phyloP scores from a whole-genome alignment of 257 asterid genomes.

The Linderniella brevidens region DNA sequence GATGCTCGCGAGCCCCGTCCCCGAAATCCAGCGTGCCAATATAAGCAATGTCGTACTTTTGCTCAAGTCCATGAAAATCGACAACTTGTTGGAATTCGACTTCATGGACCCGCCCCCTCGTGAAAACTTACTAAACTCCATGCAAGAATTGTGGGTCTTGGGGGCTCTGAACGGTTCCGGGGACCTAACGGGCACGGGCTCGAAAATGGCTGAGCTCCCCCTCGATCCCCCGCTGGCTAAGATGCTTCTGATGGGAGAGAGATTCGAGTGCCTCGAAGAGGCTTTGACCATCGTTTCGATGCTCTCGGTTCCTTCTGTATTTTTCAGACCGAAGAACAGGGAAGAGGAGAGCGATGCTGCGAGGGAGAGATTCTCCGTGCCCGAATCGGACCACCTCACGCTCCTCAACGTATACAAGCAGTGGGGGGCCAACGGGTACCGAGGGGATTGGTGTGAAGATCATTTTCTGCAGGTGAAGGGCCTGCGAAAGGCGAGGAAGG shows the following conservation, averaged over 20 bases:
- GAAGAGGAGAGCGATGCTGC: constrained; percentile 97
- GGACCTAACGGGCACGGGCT: constrained; percentile 59
- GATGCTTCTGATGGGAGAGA: constrained; percentile 82
- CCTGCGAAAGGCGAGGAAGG: constrained; percentile 76
- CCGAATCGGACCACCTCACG: constrained; percentile 33
- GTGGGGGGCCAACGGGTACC: constrained; percentile 16
- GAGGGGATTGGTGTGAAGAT: constrained; percentile 95
- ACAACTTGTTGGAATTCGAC: constrained; percentile 70
- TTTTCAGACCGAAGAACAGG: constrained; percentile 84
- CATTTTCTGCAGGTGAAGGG: constrained; percentile 87
- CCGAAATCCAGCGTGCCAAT: constrained; percentile 89
- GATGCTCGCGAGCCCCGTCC: constrained; percentile 88
- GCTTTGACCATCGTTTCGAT: constrained; percentile 82
- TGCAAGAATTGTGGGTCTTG: constrained; percentile 93
- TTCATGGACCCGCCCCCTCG: constrained; percentile 99
- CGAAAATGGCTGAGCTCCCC: constrained; percentile 97
- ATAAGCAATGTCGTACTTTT: constrained; percentile 87
- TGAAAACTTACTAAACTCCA: constrained; percentile 79
- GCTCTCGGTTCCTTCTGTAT: constrained; percentile 95
- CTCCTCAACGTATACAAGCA: constrained; percentile 7
- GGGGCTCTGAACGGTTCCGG: constrained; percentile 88
- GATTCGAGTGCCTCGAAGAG: constrained; percentile 62
- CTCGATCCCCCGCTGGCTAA: constrained; percentile 97
- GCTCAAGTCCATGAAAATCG: constrained; percentile 73
- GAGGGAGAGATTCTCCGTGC: constrained; percentile 83